Evolutionary conservation across 805 yeast species (phyloP).

Genomic region (Wickerhamomyces rabaulensis): DNA sequence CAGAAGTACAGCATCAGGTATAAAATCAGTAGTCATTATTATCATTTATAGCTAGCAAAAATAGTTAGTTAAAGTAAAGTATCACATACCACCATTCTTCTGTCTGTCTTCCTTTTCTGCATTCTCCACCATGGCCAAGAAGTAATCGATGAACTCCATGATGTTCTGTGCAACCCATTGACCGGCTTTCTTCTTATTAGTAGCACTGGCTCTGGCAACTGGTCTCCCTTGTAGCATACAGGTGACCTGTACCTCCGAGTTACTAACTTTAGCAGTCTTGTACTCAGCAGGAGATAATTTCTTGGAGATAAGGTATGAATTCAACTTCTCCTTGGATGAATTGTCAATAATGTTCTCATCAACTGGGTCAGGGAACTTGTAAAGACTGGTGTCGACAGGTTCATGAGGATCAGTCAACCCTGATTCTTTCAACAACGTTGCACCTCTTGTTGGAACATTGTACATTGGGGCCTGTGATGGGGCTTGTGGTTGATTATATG

Average conservation of each 20-base stretch:
- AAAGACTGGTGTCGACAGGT: neutral
- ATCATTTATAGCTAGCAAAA: neutral
- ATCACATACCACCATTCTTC: neutral
- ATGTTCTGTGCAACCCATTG: slow-evolving; percentile 17
- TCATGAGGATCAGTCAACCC: neutral
- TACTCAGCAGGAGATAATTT: slow-evolving; percentile 14
- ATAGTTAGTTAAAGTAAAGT: too few species aligned
- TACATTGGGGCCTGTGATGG: neutral
- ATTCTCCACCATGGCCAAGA: slow-evolving; percentile 1
- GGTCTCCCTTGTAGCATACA: slow-evolving; percentile 10
- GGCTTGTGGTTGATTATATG: neutral
- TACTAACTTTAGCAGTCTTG: slow-evolving; percentile 13
- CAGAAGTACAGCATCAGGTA: neutral
- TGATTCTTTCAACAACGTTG: neutral
- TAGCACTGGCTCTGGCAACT: slow-evolving; percentile 12
- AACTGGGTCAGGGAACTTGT: neutral
- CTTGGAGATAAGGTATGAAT: slow-evolving; percentile 6
- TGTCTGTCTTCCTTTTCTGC: neutral
- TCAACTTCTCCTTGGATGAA: slow-evolving; percentile 14
- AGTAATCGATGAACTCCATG: slow-evolving; percentile 9
- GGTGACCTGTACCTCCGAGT: slow-evolving; percentile 16
- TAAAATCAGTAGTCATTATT: neutral
- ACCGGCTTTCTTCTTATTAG: slow-evolving; percentile 20
- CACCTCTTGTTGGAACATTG: neutral
- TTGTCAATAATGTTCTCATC: slow-evolving; percentile 7